Percentiles rank a stretch among this genome's conserved stretches.
Conservation (phyloP, 495 filamentous ascomycete genomes). For the Oleoguttula mirabilis region DNA sequence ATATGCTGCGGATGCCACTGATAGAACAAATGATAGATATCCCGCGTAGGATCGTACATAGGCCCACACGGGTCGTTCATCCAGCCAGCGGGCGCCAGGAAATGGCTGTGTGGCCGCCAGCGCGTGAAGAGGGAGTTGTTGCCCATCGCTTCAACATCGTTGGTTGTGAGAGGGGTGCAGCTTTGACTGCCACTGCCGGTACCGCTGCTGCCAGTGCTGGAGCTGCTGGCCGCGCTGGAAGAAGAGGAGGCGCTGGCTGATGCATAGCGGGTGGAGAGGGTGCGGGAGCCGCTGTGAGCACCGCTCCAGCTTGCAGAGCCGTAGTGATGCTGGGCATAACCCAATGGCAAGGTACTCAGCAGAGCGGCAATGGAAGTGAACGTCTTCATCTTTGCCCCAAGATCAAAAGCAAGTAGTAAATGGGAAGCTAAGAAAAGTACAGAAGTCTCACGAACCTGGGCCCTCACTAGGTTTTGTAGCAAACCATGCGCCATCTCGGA, state of each 20-base stretch:
- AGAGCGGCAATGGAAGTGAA: background rate
- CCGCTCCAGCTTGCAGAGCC: no score
- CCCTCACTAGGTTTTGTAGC: no score
- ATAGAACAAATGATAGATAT: constrained; percentile 32
- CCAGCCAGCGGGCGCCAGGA: constrained; percentile 42
- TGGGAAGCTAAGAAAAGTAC: background rate
- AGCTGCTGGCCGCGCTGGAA: no score
- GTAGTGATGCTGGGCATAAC: background rate
- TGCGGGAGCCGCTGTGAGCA: no score
- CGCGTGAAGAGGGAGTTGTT: constrained; percentile 32
- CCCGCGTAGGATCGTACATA: constrained; percentile 38
- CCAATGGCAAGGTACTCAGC: constrained; percentile 2
- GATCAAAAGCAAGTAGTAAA: no score
- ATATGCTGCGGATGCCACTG: constrained; percentile 18
- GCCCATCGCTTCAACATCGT: constrained; percentile 22
- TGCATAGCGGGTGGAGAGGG: no score
- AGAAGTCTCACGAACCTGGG: background rate
- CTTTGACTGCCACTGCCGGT: background rate
- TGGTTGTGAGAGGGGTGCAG: constrained; percentile 15
- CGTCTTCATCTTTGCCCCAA: constrained; percentile 3
- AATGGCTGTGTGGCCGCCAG: constrained; percentile 41
- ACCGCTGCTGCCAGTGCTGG: background rate
- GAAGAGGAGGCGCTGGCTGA: no score
- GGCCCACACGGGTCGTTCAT: constrained; percentile 47
- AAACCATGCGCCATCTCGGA: no score